phyloP scores from a whole-genome alignment of 768 basidiomycete species.

The Mrakia gelida region DNA sequence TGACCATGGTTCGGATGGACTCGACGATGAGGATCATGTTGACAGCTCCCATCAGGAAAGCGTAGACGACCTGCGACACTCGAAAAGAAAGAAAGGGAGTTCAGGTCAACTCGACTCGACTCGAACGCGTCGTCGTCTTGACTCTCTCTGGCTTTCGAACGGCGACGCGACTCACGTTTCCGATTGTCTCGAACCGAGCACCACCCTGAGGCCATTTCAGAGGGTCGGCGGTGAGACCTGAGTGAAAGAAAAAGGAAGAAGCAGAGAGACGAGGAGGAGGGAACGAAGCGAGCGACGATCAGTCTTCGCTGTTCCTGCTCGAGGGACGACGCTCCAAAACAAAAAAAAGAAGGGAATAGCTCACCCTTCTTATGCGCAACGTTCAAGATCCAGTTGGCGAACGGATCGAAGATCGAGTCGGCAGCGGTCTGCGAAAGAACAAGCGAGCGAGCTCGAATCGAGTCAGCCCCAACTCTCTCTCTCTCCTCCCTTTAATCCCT shows the following conservation, averaged over 20 bases:
- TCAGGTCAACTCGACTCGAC: neutral
- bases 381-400: constrained; percentile 48
- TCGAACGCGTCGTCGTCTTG: neutral
- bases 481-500: no score
- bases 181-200: constrained; percentile 75
- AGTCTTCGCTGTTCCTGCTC: neutral
- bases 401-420: constrained; percentile 56
- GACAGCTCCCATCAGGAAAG: constrained; percentile 73
- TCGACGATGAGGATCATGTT: constrained; percentile 89
- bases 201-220: constrained; percentile 32
- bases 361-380: constrained; percentile 71
- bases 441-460: no score
- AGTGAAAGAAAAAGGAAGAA: neutral
- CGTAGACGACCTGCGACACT: constrained; percentile 55
- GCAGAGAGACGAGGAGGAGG: neutral
- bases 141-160: neutral
- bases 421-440: constrained; percentile 57
- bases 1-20: constrained; percentile 66
- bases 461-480: neutral
- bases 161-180: constrained; percentile 55
- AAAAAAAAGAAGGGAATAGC: constrained; percentile 30
- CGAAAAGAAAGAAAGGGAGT: neutral
- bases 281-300: neutral
- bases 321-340: no score
- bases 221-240: constrained; percentile 44